Base-by-base conservation (phyloP, 805 yeast species). In the Maudiozyma saulgeensis region DNA sequence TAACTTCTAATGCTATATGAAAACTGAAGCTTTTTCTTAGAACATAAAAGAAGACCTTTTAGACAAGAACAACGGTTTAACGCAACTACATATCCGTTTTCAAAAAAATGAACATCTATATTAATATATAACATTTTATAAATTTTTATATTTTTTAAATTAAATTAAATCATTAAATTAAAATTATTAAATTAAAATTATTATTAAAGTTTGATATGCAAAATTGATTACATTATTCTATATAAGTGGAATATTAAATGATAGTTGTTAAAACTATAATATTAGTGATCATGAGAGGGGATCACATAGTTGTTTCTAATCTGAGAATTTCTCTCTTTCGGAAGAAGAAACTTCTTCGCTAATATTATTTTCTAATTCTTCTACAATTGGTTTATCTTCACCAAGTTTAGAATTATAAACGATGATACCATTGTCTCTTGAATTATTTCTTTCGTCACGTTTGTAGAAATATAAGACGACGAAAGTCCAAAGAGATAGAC, bases 371-470 rank as follows among this genome's bases (percentile, higher is more conserved):
- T 39, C 42, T 23, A 39, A 23, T 26, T 41, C 43, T 26, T 43
- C 46, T 43, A 21, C 37, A 9, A n/a, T 43, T 37, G 51, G 51
- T 19, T 43, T 46, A 8, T 43, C n/a, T 15, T 44, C 50, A 18
- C 62, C 59, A 35, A 52, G 50, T 16, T 49, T 41, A 19, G 62
- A 59, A 49, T 58, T 58, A 54, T 56, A 67, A 42, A 66, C 43
- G 8, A 64, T 48, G 41, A 72, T 72, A 31, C 75, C 75, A 42
- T 72, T 68, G 15, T 54, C 57, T 43, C 58, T 58, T 2, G 75
- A 72, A 43, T 62, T 56, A 25, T 54, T 58, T 48, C 65, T 57
- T 51, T 72, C 76, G 49, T 71, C 71, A 46, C 69, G 60, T 50
- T 70, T 72, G 55, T 71, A 72, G 45, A 69, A 63, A 51, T 63